These are phyloP conservation scores for Wickerhamiella bombiphila DNA, from an alignment of 805 yeast species.

Conservation along the genomic window DNA sequence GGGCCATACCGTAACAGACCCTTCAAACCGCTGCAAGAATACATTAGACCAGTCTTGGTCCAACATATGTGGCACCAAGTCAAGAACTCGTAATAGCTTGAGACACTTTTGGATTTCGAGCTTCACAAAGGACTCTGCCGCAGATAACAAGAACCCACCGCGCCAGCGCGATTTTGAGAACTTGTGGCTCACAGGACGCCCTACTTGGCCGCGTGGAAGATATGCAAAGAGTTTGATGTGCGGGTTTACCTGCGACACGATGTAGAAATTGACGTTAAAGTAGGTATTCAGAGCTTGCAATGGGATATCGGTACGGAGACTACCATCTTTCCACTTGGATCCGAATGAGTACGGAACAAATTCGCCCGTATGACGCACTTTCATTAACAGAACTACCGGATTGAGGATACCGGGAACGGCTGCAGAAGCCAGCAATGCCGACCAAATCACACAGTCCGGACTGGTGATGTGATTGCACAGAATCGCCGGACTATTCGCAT, in stretches of 20 bases:
- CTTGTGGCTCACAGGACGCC: conserved; percentile 54
- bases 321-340: conserved; percentile 65
- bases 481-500: conserved; percentile 68
- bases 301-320: conserved; percentile 66
- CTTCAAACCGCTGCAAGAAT: conserved; percentile 60
- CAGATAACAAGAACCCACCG: conserved; percentile 66
- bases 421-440: conserved; percentile 56
- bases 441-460: conserved; percentile 74
- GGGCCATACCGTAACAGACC: conserved; percentile 68
- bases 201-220: conserved; percentile 69
- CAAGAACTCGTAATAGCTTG: conserved; percentile 47
- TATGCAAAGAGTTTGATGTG: conserved; percentile 63
- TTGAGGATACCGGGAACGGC: conserved; percentile 74
- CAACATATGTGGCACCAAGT: conserved; percentile 49
- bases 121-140: conserved; percentile 53
- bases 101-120: conserved; percentile 69
- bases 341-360: conserved; percentile 61
- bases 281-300: conserved; percentile 57
- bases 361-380: conserved; percentile 26
- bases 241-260: conserved; percentile 74
- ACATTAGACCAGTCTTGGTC: conserved; percentile 72
- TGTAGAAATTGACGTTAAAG: conserved; percentile 59
- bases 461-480: conserved; percentile 63
- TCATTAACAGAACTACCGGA: conserved; percentile 70
- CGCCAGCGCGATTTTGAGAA: conserved; percentile 41